Base-by-base conservation (phyloP, 495 filamentous ascomycete genomes). In the Aspergillus sclerotioniger region DNA sequence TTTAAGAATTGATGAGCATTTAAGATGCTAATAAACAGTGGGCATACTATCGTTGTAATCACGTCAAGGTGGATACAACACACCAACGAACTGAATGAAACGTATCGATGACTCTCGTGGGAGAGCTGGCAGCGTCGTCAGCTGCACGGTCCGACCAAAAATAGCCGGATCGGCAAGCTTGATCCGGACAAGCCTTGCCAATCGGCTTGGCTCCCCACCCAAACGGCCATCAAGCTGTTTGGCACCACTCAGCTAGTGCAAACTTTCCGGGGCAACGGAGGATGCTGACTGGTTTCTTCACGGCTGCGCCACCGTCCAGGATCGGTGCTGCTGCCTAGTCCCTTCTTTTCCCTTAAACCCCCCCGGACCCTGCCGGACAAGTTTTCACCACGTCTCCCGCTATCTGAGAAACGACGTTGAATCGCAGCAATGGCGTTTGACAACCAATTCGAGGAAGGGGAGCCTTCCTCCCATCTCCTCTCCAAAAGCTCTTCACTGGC, bases 371-470 rank as follows among this genome's bases (percentile, higher is more conserved):
- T 13, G 33, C 33, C 13, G 33, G 9, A 4, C 33, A 10, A 10
- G 3, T 35, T 13, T 13, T 35, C 13, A 9, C 13, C 7, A 1
- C 9, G 2, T 35, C 13, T 35, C n/a, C n/a, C n/a, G n/a, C n/a
- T n/a, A n/a, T n/a, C n/a, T n/a, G n/a, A n/a, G n/a, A 2, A 35
- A 35, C 13, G 13, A 35, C 2, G 9, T 3, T 13, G 33, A 35
- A 10, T n/a, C n/a, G 37, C 37, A 41, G 37, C 37, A 7, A 41
- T 41, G 37, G 10, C 37, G 12, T 41, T 41, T 13, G 8, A 2
- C 37, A 5, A 6, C 37, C 12, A 41, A 6, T 6, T 15, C 12
- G 37, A 87, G 75, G 65, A 75, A 63, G 65, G 10, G 17, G 20
- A 15, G 3, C 31, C 46, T 49, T 49, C 46, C 9, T 49, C 46